Evolutionary conservation across 2,329 filamentous ascomycete genomes (phyloP).

Genomic region (Ceratocystis eucalypticola): DNA sequence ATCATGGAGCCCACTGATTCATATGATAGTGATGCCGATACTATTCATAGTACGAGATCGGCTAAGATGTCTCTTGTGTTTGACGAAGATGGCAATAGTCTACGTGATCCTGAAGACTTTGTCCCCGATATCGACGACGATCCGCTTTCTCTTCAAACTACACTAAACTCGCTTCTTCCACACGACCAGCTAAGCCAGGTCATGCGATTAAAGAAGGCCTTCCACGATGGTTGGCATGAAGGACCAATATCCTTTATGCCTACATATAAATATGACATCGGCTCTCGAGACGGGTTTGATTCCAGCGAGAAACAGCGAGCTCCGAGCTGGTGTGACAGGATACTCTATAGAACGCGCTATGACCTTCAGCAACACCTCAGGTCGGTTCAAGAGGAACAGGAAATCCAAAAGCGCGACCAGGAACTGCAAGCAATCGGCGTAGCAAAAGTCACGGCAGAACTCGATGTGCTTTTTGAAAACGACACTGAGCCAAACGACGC

Average conservation of each 20-base stretch:
- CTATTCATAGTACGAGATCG: slow-evolving; percentile 14
- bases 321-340: slow-evolving; percentile 94
- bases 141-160: slow-evolving; percentile 76
- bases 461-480: slow-evolving; percentile 79
- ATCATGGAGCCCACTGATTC: slow-evolving; percentile 19
- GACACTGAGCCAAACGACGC: slow-evolving; percentile 63
- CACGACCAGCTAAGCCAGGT: slow-evolving; percentile 75
- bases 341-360: slow-evolving; percentile 66
- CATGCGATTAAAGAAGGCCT: slow-evolving; percentile 62
- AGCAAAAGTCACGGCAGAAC: slow-evolving; percentile 59
- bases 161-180: slow-evolving; percentile 69
- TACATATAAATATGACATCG: slow-evolving; percentile 95
- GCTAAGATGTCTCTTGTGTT: slow-evolving; percentile 13
- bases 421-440: slow-evolving; percentile 74
- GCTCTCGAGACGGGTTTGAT: slow-evolving; percentile 85
- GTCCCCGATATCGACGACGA: slow-evolving; percentile 56
- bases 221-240: slow-evolving; percentile 87
- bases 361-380: slow-evolving; percentile 55
- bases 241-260: slow-evolving; percentile 78
- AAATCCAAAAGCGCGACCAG: slow-evolving; percentile 55
- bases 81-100: slow-evolving; percentile 18
- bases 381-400: slow-evolving; percentile 48
- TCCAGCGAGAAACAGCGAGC: slow-evolving; percentile 86
- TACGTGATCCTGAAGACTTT: slow-evolving; percentile 54
- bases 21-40: slow-evolving; percentile 21